A percentile compares a stretch with the other conserved stretches of the same genome.
These are phyloP conservation scores for Hordeum pubiflorum DNA, from an alignment of 202 grass and related monocot genomes.

Conservation along the genomic window DNA sequence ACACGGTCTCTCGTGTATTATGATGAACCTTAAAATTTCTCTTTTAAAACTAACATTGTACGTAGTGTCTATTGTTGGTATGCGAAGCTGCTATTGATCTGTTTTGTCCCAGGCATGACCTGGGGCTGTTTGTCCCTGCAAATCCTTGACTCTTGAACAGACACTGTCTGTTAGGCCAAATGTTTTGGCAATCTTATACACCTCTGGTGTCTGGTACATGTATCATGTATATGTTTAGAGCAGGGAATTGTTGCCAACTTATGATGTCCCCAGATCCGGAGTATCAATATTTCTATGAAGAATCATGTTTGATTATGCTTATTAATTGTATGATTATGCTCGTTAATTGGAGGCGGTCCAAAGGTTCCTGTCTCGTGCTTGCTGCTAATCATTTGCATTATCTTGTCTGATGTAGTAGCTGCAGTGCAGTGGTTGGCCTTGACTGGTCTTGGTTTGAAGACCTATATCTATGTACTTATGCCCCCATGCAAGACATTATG, in stretches of 20 bases:
- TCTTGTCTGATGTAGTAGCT: not conserved
- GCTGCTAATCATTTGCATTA: not conserved
- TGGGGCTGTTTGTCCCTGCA: conserved; percentile 23
- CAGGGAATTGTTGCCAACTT: conserved; percentile 21
- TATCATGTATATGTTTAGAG: not conserved
- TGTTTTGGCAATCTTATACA: not conserved
- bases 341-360: not conserved
- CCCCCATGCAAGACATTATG: no score
- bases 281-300: not conserved
- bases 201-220: conserved; percentile 16
- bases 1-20: no score
- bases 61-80: conserved; percentile 29
- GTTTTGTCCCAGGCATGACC: conserved; percentile 20
- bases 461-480: not conserved
- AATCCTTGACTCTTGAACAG: conserved; percentile 32
- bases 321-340: not conserved
- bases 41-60: conserved; percentile 2
- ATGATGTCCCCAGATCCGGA: conserved; percentile 16
- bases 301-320: not conserved
- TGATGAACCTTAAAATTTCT: no score
- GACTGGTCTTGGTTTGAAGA: not conserved
- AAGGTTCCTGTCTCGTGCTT: not conserved
- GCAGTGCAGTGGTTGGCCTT: not conserved
- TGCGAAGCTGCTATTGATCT: not conserved
- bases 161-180: not conserved